Base-by-base conservation (phyloP, 1,284 basidiomycete genomes). In the Xerocomus amazonicus region DNA sequence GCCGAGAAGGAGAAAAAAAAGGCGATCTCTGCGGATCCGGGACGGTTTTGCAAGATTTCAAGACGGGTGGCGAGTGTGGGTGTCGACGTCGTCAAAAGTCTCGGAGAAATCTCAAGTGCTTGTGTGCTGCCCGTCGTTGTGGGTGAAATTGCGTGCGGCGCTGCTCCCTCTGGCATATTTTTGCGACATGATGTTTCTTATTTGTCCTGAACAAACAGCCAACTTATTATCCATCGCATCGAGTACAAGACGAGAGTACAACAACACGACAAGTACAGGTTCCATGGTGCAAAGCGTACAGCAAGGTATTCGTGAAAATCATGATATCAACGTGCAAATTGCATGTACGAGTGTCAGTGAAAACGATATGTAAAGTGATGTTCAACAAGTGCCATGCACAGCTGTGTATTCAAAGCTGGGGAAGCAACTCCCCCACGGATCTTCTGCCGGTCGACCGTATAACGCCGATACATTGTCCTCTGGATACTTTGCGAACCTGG, bases 401-500 rank as follows among this genome's bases (percentile, higher is more conserved):
- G 54, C 50, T 0, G 55, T 59, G 61, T 87, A 87, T 46, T 87
- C 85, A 57, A 87, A 89, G 50, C 81, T 78, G 13, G 83, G 79
- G 70, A 90, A 90, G 29, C 69, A 68, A 19, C 67, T 55, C 9
- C 83, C 83, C 62, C 77, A 79, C 3, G 72, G 74, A 66, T 90
- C 87, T 1, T 69, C 59, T 0, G 71, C 77, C 10, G 71, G 65
- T 44, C 74, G 61, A 8, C 87, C 87, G 56, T 90, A 90, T 40
- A 70, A 63, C 37, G 73, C 62, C 0, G 79, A 69, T 0, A 73
- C 79, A 59, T 84, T 80, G 56, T 84, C 85, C 62, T 90, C 87
- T 1, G 83, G 84, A 60, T 90, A 90, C 46, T 73, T 73, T 56
- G 90, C 87, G 56, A 90, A 90, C 28, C 86, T 89, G 55, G 5